Evolutionary conservation across 441 rosid genomes (phyloP).

Genomic region (Brassica hybrid): DNA sequence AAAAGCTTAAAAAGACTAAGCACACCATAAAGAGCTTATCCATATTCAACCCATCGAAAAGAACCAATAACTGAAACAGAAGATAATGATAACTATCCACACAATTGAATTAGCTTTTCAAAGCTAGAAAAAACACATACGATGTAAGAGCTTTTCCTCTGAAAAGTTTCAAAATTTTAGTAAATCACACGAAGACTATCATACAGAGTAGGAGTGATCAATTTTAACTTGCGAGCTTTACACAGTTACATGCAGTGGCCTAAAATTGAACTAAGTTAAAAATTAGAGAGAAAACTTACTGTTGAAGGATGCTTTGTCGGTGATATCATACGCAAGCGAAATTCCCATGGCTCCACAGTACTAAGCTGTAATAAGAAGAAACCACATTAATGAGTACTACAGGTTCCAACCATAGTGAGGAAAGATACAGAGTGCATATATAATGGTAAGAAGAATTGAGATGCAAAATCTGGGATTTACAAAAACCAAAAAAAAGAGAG

Average conservation of each 20-base stretch:
- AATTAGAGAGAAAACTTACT: conserved; percentile 54
- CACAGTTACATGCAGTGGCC: background rate
- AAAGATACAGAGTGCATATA: background rate
- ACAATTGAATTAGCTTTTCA: background rate
- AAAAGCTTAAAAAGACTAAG: background rate
- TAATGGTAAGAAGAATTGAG: background rate
- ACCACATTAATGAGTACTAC: conserved; percentile 5
- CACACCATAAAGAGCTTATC: background rate
- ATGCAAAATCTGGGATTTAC: background rate
- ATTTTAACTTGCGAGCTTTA: background rate
- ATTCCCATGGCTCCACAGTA: conserved; percentile 98
- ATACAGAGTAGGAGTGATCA: background rate
- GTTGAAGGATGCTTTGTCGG: conserved; percentile 91
- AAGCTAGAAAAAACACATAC: background rate
- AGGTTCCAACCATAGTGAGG: background rate
- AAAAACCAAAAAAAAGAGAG: conserved; percentile 25
- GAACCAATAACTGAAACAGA: background rate
- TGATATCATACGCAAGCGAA: conserved; percentile 90
- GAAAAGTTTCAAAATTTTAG: background rate
- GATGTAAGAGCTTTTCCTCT: background rate
- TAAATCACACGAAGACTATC: background rate
- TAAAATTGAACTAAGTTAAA: conserved; percentile 19
- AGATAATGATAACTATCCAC: background rate
- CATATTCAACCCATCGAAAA: background rate
- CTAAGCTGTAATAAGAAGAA: conserved; percentile 71